phyloP scores from a whole-genome alignment of 495 filamentous ascomycete genomes.

The Neurospora cerealis region DNA sequence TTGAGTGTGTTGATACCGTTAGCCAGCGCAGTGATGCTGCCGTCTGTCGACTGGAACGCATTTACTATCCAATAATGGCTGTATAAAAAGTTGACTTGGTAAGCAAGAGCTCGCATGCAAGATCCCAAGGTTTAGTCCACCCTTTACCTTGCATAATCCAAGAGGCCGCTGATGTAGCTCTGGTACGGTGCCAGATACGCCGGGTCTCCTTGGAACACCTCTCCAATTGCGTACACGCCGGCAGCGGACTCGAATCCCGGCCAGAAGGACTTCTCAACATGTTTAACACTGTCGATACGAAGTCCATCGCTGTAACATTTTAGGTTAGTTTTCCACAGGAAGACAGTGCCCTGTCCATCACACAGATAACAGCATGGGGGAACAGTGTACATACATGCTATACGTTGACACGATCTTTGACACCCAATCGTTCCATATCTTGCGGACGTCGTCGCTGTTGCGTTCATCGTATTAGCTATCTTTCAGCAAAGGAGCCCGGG shows the following conservation, averaged over 20 bases:
- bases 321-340: background rate
- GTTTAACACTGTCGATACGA: constrained; percentile 64
- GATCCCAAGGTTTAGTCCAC: background rate
- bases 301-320: constrained; percentile 47
- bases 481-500: background rate
- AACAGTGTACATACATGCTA: constrained; percentile 33
- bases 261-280: constrained; percentile 66
- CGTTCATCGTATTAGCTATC: background rate
- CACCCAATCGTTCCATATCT: constrained; percentile 58
- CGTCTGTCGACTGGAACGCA: constrained; percentile 51
- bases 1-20: constrained; percentile 49
- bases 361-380: background rate
- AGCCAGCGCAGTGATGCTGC: constrained; percentile 49
- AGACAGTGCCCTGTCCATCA: background rate
- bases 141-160: constrained; percentile 58
- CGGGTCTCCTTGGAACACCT: constrained; percentile 55
- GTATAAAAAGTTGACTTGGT: background rate
- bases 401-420: constrained; percentile 53
- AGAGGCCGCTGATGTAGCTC: constrained; percentile 46
- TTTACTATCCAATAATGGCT: constrained; percentile 50
- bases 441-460: constrained; percentile 34
- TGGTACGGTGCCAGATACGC: constrained; percentile 58
- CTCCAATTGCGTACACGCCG: constrained; percentile 62
- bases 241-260: constrained; percentile 51
- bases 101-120: background rate